A percentile compares a stretch with the other conserved stretches of the same genome.
Conservation (phyloP, 148 eudicot species). For the Cornus florida region DNA sequence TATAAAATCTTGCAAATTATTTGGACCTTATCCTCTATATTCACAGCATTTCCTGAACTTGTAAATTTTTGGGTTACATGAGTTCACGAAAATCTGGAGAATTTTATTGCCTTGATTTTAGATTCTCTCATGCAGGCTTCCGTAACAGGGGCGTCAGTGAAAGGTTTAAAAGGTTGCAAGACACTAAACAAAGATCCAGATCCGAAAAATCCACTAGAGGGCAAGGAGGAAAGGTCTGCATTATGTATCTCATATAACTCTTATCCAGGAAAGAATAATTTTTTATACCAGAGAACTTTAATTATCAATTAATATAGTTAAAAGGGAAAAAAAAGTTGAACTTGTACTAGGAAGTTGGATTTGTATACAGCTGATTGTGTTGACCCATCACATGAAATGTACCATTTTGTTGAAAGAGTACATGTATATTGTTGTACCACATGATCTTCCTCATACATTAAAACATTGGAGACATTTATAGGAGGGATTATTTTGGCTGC, state of each 20-base stretch:
- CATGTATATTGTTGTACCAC: not conserved
- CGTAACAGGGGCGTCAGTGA: constrained; percentile 66
- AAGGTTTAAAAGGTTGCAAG: constrained; percentile 85
- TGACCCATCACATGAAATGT: not conserved
- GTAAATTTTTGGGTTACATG: not conserved
- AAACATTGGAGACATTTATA: not conserved
- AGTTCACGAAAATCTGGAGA: not conserved
- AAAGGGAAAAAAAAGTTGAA: not conserved
- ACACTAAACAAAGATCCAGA: constrained; percentile 92
- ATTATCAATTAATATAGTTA: not conserved
- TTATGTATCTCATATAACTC: constrained; percentile 9
- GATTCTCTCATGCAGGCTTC: constrained; percentile 62
- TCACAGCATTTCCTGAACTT: not conserved
- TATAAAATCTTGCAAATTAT: not conserved
- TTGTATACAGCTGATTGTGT: not conserved
- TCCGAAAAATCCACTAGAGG: constrained; percentile 82
- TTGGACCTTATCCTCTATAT: not conserved
- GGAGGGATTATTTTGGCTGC: too few species aligned
- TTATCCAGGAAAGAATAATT: not conserved
- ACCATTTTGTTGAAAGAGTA: too few species aligned
- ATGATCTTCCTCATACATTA: not conserved
- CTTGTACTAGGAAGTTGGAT: not conserved
- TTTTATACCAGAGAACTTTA: not conserved
- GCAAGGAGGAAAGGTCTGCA: constrained; percentile 80
- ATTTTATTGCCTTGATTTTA: constrained; percentile 6